These are phyloP conservation scores for Fusarium solani-melongenae DNA, from an alignment of 2,329 filamentous ascomycete genomes.

Conservation along the genomic window DNA sequence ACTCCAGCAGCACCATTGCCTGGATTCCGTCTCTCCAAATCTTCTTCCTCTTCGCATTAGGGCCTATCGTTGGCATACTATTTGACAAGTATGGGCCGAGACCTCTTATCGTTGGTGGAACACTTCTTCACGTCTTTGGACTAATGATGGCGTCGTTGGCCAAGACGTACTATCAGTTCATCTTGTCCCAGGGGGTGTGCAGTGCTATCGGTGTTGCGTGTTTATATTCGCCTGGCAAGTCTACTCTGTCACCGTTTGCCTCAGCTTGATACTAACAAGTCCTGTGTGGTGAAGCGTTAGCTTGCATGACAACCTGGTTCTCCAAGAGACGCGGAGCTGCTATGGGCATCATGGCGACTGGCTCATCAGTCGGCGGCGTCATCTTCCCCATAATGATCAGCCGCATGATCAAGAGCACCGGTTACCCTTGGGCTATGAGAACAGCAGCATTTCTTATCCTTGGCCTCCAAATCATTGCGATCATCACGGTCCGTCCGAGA, in stretches of 20 bases:
- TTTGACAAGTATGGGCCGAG: not conserved
- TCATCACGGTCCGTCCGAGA: not conserved
- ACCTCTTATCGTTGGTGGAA: not conserved
- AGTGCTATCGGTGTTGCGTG: not conserved
- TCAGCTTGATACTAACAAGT: not conserved
- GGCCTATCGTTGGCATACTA: not conserved
- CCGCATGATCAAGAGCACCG: not conserved
- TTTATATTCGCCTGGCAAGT: not conserved
- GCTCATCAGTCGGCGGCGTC: constrained; percentile 6
- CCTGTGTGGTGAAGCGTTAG: not conserved
- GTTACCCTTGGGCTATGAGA: constrained; percentile 4
- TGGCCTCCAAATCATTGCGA: not conserved
- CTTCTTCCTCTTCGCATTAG: not conserved
- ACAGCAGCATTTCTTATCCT: not conserved
- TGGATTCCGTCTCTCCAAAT: not conserved
- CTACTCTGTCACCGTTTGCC: too few species aligned
- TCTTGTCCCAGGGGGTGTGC: not conserved
- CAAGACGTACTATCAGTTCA: not conserved
- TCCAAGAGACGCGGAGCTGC: not conserved
- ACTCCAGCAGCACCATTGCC: not conserved
- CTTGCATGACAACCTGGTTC: constrained; percentile 1
- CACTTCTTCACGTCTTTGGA: not conserved
- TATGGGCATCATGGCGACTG: constrained; percentile 5
- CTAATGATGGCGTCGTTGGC: not conserved
- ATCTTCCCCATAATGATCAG: constrained; percentile 19